Base-by-base conservation (phyloP, 345 rosid species). In the Raphanus sativus region DNA sequence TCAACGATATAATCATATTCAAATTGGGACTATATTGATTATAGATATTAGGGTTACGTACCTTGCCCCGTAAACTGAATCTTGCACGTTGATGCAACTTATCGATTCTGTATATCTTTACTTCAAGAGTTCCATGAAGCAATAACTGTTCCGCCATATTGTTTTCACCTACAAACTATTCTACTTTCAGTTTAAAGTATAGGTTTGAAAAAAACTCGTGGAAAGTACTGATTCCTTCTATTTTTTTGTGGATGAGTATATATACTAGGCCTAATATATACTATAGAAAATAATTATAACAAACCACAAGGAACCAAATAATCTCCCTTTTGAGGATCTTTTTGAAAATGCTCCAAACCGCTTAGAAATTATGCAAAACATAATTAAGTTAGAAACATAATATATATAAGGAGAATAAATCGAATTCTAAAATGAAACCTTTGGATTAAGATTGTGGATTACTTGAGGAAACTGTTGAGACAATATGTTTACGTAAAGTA, bases 101-200 rank as follows among this genome's bases (percentile, higher is more conserved):
- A 63, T 90, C 87, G 62, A 89, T 70, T 75, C 80, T 91, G 33
- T 65, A 70, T 12, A 92, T 79, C 8, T 76, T 82, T 9, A 80
- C 96, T 17, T 26, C 25, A 75, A 92, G 91, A 15, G 80, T 85
- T 9, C 98, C 96, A 45, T 92, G 98, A 11, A 90, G 89, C 75
- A 87, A 69, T 55, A 42, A 72, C 26, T 61, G 52, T 70, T 63
- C 80, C 81, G 76, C 81, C 75, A 74, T 60, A 60, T 74, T 65
- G 28, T 80, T 54, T 34, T 45, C 62, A 62, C 73, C 67, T 45
- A 26, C 62, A 59, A 55, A 13, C 55, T 65, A 66, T 65, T 54
- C n/a, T 2, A 42, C 15, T 30, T 28, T 42, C 16, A 30, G 55
- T 56, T 45, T 32, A 17, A 64, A 55, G 8, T 30, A 66, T 26